Evolutionary conservation across 2,329 filamentous ascomycete genomes (phyloP).

Genomic region (Penicillium sp.): DNA sequence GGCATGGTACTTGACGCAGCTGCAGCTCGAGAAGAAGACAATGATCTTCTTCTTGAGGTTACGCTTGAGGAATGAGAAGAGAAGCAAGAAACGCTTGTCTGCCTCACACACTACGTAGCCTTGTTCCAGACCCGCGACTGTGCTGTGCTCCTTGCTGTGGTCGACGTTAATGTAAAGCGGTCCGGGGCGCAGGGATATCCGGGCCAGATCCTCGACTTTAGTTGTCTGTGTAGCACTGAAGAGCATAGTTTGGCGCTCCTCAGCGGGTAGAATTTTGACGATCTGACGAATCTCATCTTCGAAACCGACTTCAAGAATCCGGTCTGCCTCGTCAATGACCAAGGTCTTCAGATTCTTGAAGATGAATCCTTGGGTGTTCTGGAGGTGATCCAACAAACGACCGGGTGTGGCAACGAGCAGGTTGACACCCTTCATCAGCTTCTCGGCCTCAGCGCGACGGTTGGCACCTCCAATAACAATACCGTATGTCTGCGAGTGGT

Average conservation of each 20-base stretch:
- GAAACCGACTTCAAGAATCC: slow-evolving; percentile 95
- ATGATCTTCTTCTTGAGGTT: slow-evolving; percentile 96
- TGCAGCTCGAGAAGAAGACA: slow-evolving; percentile 90
- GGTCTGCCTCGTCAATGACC: slow-evolving; percentile 94
- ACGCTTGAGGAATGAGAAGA: slow-evolving; percentile 91
- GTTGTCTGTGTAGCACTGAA: slow-evolving; percentile 98
- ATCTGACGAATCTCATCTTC: slow-evolving; percentile 98
- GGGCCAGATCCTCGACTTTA: slow-evolving; percentile 93
- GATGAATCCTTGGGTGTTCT: slow-evolving; percentile 83
- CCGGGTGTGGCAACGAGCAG: slow-evolving; percentile 91
- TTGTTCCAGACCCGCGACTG: slow-evolving; percentile 90
- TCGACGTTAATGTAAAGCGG: slow-evolving; percentile 98
- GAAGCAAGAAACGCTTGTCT: slow-evolving; percentile 86
- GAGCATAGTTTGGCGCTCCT: slow-evolving; percentile 91
- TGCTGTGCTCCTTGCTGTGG: slow-evolving; percentile 81
- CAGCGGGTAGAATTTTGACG: slow-evolving; percentile 84
- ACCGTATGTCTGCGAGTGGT: slow-evolving; percentile 92
- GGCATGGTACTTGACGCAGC: slow-evolving; percentile 91
- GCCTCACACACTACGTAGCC: slow-evolving; percentile 92
- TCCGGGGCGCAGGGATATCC: slow-evolving; percentile 86
- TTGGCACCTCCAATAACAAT: slow-evolving; percentile 97
- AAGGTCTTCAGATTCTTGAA: slow-evolving; percentile 92
- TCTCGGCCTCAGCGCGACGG: slow-evolving; percentile 83
- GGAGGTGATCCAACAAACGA: slow-evolving; percentile 85
- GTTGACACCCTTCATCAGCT: slow-evolving; percentile 91